Base-by-base conservation (phyloP, 805 yeast genomes). In the Kurtzmaniella cleridarum region DNA sequence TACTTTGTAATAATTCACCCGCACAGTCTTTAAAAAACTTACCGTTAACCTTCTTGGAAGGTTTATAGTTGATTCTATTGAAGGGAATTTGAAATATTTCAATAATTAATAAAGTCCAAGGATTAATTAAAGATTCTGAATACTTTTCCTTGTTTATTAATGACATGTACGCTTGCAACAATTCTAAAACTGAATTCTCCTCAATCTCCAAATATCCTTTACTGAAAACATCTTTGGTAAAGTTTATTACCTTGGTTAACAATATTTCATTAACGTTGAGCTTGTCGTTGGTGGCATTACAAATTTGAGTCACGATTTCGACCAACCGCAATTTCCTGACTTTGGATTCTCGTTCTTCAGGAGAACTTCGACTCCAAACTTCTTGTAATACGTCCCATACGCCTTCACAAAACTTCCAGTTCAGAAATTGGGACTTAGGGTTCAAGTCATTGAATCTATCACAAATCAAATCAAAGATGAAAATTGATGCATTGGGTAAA, bases 381-480 rank as follows among this genome's bases (percentile, higher is more conserved):
- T 50, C 50, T 36, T 54, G 51, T 47, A 78, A 71, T 8, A 81
- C 55, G 10, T 43, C 41, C 91, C 91, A 84, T 2, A 75, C 57
- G 2, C 54, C 49, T 1, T 51, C 40, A 39, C 62, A 57, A n/a
- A 41, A 52, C 47, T 71, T 78, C 64, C 78, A 79, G 5, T 51
- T 44, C 2, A 55, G 44, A 47, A 65, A 66, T n/a, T 49, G 50
- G 15, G 50, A 46, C n/a, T 57, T 54, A 34, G 67, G 69, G 24
- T 20, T 20, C 8, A 46, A 43, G 40, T 79, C 85, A 41, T 73
- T 72, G 50, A 83, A 55, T 39, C 89, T 64, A 50, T 81, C 87
- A 37, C 76, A 66, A 1, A 83, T 43, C 27, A 84, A 61, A 35
- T 79, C 85, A 36, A 81, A 64, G 3, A 81, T 59, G 45, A 84